Evolutionary conservation across 768 basidiomycete genomes (phyloP), one percentile per base, ranked within the genome.

Genomic region (Favolaschia claudopus): DNA sequence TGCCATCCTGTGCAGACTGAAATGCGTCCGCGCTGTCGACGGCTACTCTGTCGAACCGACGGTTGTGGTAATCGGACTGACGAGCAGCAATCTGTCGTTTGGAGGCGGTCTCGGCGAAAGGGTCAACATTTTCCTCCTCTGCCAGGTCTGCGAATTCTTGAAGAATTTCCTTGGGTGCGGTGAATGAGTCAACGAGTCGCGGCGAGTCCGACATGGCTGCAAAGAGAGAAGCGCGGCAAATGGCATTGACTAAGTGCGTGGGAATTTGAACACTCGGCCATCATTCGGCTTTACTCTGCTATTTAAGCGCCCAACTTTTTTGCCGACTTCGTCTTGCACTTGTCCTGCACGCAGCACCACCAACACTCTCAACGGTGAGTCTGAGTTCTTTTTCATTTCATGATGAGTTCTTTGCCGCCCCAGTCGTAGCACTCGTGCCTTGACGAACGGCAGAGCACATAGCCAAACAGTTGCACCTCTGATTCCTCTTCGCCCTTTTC

Each of bases 11-110:
- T 4, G 69, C 81, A 33, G 87, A 82, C 58, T 84, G 77, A 67
- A 93, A 95, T 0, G 87, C 92, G 75, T 94, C 92, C 9, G 84
- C 85, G 51, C 93, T 91, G 37, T 91, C 91, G 60, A 89, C 85
- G 27, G 89, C 90, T 58, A 89, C 85, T 46, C 97, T 89, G 67
- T 85, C 86, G 73, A 98, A 98, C 37, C 95, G 86, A 56, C 95
- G 86, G 69, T 91, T 88, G 72, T 99, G 96, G 71, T 99, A 99
- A 72, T 97, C 96, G 47, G 89, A 91, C 78, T 98, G 94, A 47
- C 96, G 85, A 34, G 92, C 82, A 22, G 96, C 93, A 71, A 99
- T 93, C 80, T 98, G 96, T 58, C 93, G 92, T 69, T 92, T 89
- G 53, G 89, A 91, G 46, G 95, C 92, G 13, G 94, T 96, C 77